A percentile compares a stretch with the other conserved stretches of the same genome.
Evolutionary conservation across 768 basidiomycete species (phyloP).

Genomic region (Botryobasidium botryosum): DNA sequence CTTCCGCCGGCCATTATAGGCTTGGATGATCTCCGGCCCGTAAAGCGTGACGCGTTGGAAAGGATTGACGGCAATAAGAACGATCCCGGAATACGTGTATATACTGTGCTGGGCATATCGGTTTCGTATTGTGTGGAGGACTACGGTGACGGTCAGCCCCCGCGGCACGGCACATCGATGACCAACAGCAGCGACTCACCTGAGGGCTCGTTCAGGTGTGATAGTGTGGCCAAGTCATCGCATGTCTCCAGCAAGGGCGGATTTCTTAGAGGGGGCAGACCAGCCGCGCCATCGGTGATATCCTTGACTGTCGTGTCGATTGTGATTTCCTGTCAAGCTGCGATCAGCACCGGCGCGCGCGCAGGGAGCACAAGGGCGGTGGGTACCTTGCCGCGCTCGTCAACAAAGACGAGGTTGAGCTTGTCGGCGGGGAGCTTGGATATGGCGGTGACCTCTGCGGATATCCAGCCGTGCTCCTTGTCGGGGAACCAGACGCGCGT

Average conservation of each 20-base stretch:
- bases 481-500: conserved; percentile 51
- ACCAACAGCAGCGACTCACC: conserved; percentile 31
- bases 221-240: conserved; percentile 94
- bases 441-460: conserved; percentile 60
- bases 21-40: conserved; percentile 92
- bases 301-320: conserved; percentile 66
- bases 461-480: conserved; percentile 88
- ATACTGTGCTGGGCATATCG: conserved; percentile 95
- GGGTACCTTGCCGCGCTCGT: conserved; percentile 81
- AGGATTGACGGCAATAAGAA: conserved; percentile 96
- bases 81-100: conserved; percentile 98
- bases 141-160: conserved; percentile 24
- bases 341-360: conserved; percentile 1
- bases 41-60: conserved; percentile 96
- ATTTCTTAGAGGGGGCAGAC: conserved; percentile 85
- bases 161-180: not conserved
- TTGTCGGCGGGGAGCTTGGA: conserved; percentile 44
- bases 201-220: conserved; percentile 94
- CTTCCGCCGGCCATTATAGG: conserved; percentile 79
- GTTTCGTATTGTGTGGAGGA: conserved; percentile 91
- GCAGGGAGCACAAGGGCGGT: conserved; percentile 9
- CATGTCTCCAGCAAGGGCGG: conserved; percentile 92
- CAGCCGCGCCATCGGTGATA: conserved; percentile 62
- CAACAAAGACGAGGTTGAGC: conserved; percentile 71
- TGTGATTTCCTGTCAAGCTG: conserved; percentile 42